Evolutionary conservation across 306 rosid species (phyloP).

Genomic region (Gillenia trifoliata): DNA sequence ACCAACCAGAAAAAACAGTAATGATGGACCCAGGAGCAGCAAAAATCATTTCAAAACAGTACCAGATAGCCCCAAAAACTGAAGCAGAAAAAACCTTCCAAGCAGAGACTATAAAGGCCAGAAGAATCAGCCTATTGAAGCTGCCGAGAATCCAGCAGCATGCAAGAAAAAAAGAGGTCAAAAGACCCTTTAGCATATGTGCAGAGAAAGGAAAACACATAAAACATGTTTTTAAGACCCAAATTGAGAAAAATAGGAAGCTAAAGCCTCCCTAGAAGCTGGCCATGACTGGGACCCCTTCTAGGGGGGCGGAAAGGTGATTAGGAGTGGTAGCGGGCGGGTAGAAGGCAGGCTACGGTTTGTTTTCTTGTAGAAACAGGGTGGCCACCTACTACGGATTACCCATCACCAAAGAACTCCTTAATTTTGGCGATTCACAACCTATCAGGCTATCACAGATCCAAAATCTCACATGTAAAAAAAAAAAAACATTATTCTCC

Average conservation of each 20-base stretch:
- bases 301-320: neutral
- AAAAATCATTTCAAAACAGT: too few relatives aligned
- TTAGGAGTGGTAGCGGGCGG: neutral
- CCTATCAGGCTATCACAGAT: neutral
- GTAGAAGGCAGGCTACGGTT: neutral
- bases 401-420: neutral
- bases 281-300: too few relatives aligned
- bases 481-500: neutral
- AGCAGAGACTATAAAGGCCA: too few relatives aligned
- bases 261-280: too few relatives aligned
- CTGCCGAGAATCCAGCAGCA: too few relatives aligned
- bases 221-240: neutral
- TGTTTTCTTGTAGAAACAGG: neutral
- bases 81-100: too few relatives aligned
- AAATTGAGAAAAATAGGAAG: neutral
- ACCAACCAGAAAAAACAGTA: too few relatives aligned
- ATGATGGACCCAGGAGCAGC: too few relatives aligned
- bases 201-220: neutral
- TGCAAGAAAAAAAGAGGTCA: neutral
- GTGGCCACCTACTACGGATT: neutral
- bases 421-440: neutral
- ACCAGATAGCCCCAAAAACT: too few relatives aligned
- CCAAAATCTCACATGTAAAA: neutral
- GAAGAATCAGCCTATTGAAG: too few relatives aligned
- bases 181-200: neutral